phyloP scores from a whole-genome alignment of 2,329 filamentous ascomycete genomes.

The Diaporthe vaccinii region DNA sequence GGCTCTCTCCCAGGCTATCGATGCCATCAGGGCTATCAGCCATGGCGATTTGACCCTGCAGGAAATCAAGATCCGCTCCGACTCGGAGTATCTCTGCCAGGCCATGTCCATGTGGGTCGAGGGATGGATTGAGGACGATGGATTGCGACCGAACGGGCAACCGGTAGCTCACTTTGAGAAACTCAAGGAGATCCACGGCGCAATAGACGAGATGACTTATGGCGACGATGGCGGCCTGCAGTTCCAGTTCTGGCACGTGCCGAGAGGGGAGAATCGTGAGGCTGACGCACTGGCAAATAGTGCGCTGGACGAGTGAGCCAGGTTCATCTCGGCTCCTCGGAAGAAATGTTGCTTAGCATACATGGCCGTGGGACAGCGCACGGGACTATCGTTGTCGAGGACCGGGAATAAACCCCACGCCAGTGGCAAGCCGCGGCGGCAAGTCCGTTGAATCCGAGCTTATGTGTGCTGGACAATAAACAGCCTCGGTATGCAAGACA shows the following conservation, averaged over 20 bases:
- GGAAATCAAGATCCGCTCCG: conserved; percentile 40
- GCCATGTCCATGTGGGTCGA: conserved; percentile 42
- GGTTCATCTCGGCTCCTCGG: not conserved
- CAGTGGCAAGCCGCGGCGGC: conserved; percentile 4
- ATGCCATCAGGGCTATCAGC: conserved; percentile 29
- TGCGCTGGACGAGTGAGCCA: conserved; percentile 27
- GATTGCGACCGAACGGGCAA: conserved; percentile 6
- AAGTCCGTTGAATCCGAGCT: not conserved
- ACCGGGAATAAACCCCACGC: conserved; percentile 3
- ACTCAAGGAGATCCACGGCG: conserved; percentile 37
- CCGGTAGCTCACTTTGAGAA: conserved; percentile 37
- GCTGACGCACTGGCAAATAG: conserved; percentile 41
- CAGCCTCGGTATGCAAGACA: not conserved
- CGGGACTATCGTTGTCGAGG: not conserved
- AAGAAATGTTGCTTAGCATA: not conserved
- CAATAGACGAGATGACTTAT: conserved; percentile 40
- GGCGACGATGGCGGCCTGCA: conserved; percentile 39
- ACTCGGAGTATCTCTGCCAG: conserved; percentile 42
- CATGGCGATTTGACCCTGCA: conserved; percentile 17
- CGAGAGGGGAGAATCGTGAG: conserved; percentile 40
- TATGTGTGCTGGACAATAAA: not conserved
- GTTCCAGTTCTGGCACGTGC: conserved; percentile 42
- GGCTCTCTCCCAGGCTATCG: conserved; percentile 41
- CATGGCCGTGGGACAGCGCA: not conserved
- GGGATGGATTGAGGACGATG: conserved; percentile 42